Evolutionary conservation across 2,329 filamentous ascomycete species (phyloP).

Genomic region (Phaeosphaeriaceae sp.): DNA sequence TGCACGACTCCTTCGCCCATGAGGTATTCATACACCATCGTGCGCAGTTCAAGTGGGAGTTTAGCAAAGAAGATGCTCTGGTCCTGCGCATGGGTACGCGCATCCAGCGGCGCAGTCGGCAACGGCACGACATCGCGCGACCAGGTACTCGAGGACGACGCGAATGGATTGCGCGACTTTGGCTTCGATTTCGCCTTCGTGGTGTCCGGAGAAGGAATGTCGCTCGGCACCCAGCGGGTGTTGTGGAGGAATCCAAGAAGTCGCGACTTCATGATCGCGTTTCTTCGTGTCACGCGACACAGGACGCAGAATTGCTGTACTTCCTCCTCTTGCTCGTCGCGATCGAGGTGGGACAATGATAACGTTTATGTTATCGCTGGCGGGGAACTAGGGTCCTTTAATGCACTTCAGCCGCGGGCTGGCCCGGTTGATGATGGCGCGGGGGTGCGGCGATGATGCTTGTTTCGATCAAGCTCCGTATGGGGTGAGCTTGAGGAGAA

Average conservation of each 20-base stretch:
- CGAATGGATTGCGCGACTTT: constrained; percentile 12
- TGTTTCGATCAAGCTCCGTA: constrained; percentile 24
- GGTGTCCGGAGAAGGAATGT: constrained; percentile 22
- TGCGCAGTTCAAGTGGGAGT: constrained; percentile 41
- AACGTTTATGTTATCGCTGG: constrained; percentile 1
- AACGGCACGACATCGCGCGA: neutral
- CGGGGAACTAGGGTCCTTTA: neutral
- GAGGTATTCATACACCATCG: constrained; percentile 41
- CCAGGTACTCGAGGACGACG: neutral
- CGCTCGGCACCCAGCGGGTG: constrained; percentile 37
- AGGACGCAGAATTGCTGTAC: neutral
- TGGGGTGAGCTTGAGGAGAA: neutral
- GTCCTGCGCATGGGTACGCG: constrained; percentile 34
- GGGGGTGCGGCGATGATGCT: constrained; percentile 8
- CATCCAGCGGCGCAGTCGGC: constrained; percentile 15
- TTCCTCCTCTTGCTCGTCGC: neutral
- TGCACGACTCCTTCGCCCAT: constrained; percentile 39
- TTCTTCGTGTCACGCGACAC: neutral
- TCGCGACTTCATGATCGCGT: constrained; percentile 13
- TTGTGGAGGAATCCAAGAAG: constrained; percentile 21
- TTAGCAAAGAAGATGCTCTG: constrained; percentile 38
- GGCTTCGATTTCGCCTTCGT: constrained; percentile 9
- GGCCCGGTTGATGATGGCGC: constrained; percentile 11
- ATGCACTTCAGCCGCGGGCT: constrained; percentile 1
- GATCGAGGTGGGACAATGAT: neutral